Percentiles rank a stretch among this genome's conserved stretches.
Evolutionary conservation across 805 yeast species (phyloP).

Genomic region (Yueomyces sinensis): DNA sequence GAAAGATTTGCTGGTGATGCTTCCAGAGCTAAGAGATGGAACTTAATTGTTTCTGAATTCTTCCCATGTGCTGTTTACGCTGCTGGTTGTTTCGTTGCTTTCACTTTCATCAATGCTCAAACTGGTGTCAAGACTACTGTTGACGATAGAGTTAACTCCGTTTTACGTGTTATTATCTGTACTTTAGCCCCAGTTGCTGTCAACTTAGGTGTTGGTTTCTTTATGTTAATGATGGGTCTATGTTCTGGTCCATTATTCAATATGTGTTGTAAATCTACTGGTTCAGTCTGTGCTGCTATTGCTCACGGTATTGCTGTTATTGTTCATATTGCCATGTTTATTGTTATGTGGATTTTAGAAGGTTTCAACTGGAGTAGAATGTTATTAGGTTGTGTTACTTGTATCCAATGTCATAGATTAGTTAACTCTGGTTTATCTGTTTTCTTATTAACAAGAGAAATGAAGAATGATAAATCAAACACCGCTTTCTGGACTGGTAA

Average conservation of each 20-base stretch:
- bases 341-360: slow-evolving; percentile 93
- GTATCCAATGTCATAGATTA: slow-evolving; percentile 76
- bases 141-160: slow-evolving; percentile 47
- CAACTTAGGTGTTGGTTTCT: slow-evolving; percentile 70
- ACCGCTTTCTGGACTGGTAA: slow-evolving; percentile 99
- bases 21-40: slow-evolving; percentile 69
- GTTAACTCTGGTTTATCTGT: slow-evolving; percentile 75
- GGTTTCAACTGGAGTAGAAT: slow-evolving; percentile 81
- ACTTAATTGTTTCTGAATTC: slow-evolving; percentile 55
- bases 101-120: slow-evolving; percentile 71
- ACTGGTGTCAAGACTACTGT: slow-evolving; percentile 51
- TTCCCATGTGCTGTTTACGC: slow-evolving; percentile 59
- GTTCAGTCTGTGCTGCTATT: slow-evolving; percentile 86
- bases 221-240: slow-evolving; percentile 74
- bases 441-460: slow-evolving; percentile 76
- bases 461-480: slow-evolving; percentile 87
- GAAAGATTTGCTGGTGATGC: slow-evolving; percentile 77
- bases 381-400: slow-evolving; percentile 72
- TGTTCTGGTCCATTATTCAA: slow-evolving; percentile 94
- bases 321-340: slow-evolving; percentile 73
- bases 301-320: slow-evolving; percentile 95
- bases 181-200: slow-evolving; percentile 82
- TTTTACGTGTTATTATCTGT: slow-evolving; percentile 60
- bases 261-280: slow-evolving; percentile 90
- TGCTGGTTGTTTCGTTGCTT: slow-evolving; percentile 69